Evolutionary conservation across 2,329 filamentous ascomycete genomes (phyloP).

Genomic region (Diaporthe ilicicola): DNA sequence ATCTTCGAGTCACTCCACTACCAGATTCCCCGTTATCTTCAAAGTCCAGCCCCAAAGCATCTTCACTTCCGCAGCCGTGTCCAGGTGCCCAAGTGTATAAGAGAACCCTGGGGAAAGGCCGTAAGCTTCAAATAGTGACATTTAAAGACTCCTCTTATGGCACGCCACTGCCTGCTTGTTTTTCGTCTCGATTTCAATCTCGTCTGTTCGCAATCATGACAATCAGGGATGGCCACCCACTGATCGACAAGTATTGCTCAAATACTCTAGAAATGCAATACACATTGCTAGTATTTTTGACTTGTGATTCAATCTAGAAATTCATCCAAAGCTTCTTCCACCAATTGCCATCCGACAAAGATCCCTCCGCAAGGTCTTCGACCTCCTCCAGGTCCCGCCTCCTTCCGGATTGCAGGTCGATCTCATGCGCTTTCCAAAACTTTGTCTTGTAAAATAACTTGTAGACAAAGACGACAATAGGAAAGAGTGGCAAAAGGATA

Average conservation of each 20-base stretch:
- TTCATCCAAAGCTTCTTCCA: slow-evolving; percentile 55
- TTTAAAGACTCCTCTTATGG: too few relatives aligned
- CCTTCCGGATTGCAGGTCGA: slow-evolving; percentile 65
- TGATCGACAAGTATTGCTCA: accelerated
- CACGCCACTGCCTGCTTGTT: too few relatives aligned
- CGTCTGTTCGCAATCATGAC: neutral
- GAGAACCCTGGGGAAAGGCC: too few relatives aligned
- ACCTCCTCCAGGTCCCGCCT: slow-evolving; percentile 62
- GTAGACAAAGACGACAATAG: slow-evolving; percentile 62
- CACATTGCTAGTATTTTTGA: neutral
- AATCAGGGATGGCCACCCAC: too few relatives aligned
- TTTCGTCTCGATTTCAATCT: neutral
- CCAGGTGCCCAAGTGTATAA: too few relatives aligned
- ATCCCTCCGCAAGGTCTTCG: slow-evolving; percentile 43
- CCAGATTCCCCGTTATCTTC: too few relatives aligned
- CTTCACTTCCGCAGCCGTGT: too few relatives aligned
- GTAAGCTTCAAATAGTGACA: too few relatives aligned
- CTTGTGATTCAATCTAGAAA: slow-evolving; percentile 42
- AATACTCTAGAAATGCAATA: neutral
- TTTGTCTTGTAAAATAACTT: slow-evolving; percentile 64
- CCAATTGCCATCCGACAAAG: slow-evolving; percentile 41
- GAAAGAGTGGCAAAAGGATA: slow-evolving; percentile 67
- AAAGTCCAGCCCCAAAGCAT: too few relatives aligned
- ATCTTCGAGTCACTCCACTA: too few relatives aligned
- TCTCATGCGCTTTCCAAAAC: slow-evolving; percentile 58